Evolutionary conservation across 257 asterid genomes (phyloP).

Genomic region (Sherardia arvensis): DNA sequence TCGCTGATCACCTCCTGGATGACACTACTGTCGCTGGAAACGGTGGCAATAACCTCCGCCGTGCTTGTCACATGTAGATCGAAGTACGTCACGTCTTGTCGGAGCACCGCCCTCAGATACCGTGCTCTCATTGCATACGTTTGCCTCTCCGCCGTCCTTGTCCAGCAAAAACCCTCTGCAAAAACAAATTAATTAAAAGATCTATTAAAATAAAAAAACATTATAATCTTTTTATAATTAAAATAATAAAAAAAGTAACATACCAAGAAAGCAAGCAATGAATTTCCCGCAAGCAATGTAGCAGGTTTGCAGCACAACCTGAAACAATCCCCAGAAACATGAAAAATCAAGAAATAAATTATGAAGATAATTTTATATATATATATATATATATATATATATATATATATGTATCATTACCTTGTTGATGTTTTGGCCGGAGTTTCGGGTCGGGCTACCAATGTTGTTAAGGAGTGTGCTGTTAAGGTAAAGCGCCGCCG

Average conservation of each 20-base stretch:
- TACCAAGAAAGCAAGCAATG: constrained; percentile 73
- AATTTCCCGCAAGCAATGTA: constrained; percentile 66
- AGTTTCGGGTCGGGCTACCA: constrained; percentile 25
- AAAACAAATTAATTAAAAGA: too few relatives aligned
- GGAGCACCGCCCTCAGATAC: not conserved
- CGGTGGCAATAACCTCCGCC: not conserved
- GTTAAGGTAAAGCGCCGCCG: constrained; percentile 43
- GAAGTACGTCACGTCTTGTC: not conserved
- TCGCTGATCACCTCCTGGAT: not conserved
- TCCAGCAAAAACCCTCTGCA: not conserved
- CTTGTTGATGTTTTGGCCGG: constrained; percentile 40
- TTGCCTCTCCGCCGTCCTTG: not conserved
- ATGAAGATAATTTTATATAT: not conserved
- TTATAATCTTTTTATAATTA: too few relatives aligned
- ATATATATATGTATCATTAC: too few relatives aligned
- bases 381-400: too few relatives aligned
- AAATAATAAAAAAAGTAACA: not conserved
- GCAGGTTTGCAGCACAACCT: constrained; percentile 67
- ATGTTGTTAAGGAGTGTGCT: constrained; percentile 57
- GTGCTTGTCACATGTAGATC: not conserved
- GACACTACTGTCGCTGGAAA: not conserved
- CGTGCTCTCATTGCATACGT: not conserved
- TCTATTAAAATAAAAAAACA: not conserved
- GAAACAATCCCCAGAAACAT: constrained; percentile 13
- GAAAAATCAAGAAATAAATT: too few relatives aligned